phyloP scores from a whole-genome alignment of 495 filamentous ascomycete genomes.

The Parathielavia hyrcaniae region DNA sequence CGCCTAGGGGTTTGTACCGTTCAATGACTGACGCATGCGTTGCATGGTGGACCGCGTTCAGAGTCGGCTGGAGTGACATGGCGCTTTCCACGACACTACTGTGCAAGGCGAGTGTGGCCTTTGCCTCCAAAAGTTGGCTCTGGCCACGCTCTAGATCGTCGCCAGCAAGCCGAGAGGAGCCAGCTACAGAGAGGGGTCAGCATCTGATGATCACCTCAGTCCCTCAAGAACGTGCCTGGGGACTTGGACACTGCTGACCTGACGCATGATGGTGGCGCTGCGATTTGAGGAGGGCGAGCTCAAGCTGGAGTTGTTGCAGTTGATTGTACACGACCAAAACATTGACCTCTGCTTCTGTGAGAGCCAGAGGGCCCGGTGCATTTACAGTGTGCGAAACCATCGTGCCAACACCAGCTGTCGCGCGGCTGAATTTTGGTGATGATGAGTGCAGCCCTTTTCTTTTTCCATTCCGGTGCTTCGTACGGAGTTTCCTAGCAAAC shows the following conservation, averaged over 20 bases:
- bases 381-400: conserved; percentile 8
- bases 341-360: conserved; percentile 48
- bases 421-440: background rate
- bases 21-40: conserved; percentile 59
- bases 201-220: background rate
- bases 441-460: background rate
- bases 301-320: conserved; percentile 61
- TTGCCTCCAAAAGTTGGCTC: conserved; percentile 60
- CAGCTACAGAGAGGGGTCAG: background rate
- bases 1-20: conserved; percentile 50
- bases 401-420: background rate
- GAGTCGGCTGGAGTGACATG: conserved; percentile 61
- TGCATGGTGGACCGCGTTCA: conserved; percentile 70
- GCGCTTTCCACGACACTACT: conserved; percentile 61
- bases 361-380: background rate
- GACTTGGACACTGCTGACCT: background rate
- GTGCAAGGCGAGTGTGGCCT: conserved; percentile 59
- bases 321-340: conserved; percentile 63
- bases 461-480: background rate
- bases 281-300: conserved; percentile 61
- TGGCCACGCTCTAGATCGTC: conserved; percentile 31
- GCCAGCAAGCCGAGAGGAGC: background rate
- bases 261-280: conserved; percentile 22
- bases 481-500: no score
- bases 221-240: background rate